Evolutionary conservation across 1,284 basidiomycete genomes (phyloP).

Genomic region (Gastroboletus turbinatus): DNA sequence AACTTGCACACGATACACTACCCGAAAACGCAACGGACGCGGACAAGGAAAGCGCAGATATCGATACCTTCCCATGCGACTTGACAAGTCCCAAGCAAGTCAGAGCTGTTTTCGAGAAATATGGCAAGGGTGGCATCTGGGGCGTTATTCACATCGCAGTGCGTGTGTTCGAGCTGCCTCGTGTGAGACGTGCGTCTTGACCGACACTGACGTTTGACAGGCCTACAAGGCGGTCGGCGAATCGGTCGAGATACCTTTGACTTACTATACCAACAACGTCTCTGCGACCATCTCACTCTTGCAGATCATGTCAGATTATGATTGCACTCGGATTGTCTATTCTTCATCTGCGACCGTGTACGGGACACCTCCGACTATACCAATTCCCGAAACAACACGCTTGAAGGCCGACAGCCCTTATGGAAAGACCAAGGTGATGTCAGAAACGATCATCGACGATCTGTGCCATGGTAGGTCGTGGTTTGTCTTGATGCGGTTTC

Average conservation of each 20-base stretch:
- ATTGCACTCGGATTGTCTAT: slow-evolving; percentile 88
- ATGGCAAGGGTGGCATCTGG: slow-evolving; percentile 93
- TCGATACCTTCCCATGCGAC: slow-evolving; percentile 74
- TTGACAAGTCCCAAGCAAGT: slow-evolving; percentile 73
- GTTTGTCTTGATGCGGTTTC: background rate
- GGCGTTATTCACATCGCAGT: slow-evolving; percentile 96
- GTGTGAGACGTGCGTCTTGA: background rate
- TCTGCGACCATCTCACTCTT: slow-evolving; percentile 80
- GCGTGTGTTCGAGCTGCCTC: slow-evolving; percentile 32
- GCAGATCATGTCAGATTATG: slow-evolving; percentile 83
- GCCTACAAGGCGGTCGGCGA: slow-evolving; percentile 99
- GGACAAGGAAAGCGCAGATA: slow-evolving; percentile 66
- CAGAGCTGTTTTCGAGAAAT: slow-evolving; percentile 76
- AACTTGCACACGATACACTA: slow-evolving; percentile 74
- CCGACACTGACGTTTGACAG: slow-evolving; percentile 37
- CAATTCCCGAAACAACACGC: slow-evolving; percentile 92
- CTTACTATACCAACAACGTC: slow-evolving; percentile 93
- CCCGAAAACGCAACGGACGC: slow-evolving; percentile 61
- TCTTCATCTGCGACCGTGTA: slow-evolving; percentile 99
- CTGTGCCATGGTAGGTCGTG: slow-evolving; percentile 68
- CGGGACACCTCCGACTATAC: slow-evolving; percentile 88
- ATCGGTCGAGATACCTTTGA: slow-evolving; percentile 90
- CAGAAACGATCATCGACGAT: slow-evolving; percentile 89
- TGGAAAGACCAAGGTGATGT: slow-evolving; percentile 94
- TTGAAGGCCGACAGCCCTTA: slow-evolving; percentile 92